Conservation (phyloP, 345 rosid genomes). For the Atalantia buxifolia region DNA sequence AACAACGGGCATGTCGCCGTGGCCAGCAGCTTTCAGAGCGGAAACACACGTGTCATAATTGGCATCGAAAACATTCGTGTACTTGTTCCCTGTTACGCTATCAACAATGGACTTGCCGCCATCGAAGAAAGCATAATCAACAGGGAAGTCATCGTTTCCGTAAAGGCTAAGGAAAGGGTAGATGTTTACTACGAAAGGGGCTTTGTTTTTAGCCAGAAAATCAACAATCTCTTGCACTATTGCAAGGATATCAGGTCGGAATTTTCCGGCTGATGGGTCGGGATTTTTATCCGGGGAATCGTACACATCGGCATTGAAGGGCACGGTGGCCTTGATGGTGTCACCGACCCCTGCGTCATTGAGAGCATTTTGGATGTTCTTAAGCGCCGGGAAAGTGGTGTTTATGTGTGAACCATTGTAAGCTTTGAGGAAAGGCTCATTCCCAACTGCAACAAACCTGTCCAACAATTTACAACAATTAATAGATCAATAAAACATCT, state of each 20-base stretch:
- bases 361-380: constrained; percentile 84
- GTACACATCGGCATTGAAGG: constrained; percentile 84
- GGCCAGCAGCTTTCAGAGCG: constrained; percentile 53
- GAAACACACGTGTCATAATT: constrained; percentile 84
- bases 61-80: constrained; percentile 82
- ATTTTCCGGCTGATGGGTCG: constrained; percentile 74
- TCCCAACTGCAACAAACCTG: constrained; percentile 90
- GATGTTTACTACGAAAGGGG: constrained; percentile 87
- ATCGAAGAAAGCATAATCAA: constrained; percentile 87
- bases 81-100: constrained; percentile 51
- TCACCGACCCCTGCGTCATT: constrained; percentile 70
- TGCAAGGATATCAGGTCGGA: constrained; percentile 54
- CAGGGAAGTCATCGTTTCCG: constrained; percentile 69
- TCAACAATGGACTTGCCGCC: constrained; percentile 58
- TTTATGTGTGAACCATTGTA: constrained; percentile 69
- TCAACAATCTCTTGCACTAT: constrained; percentile 62
- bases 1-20: constrained; percentile 50
- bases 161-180: constrained; percentile 95
- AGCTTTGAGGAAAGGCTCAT: constrained; percentile 77
- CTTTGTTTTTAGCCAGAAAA: constrained; percentile 57
- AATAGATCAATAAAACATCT: neutral
- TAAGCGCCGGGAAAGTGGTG: constrained; percentile 78
- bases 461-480: neutral
- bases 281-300: constrained; percentile 50
- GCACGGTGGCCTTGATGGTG: constrained; percentile 79